Base-by-base conservation (phyloP, 139 green algal genomes). In the Spirogloea muscicola region DNA sequence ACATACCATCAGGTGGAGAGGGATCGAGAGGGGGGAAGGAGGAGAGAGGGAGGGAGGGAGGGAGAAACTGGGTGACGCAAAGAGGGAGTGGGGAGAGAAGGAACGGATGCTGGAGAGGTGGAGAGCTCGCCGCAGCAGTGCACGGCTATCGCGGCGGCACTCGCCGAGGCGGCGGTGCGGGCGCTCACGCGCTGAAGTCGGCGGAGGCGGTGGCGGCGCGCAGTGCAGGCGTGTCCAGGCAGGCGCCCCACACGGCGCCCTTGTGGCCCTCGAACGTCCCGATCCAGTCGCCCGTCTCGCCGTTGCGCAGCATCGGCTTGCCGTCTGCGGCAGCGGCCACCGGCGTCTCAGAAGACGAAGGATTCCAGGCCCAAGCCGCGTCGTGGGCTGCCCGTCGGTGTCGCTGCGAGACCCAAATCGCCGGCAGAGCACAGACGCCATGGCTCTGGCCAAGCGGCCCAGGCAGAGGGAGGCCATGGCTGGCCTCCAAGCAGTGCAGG, bases 211-310 rank as follows among this genome's bases (percentile, higher is more conserved):
- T 98, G 21, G 91, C 93, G 1, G 86, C 92, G 16, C 93, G 79
- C 40, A 95, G 85, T 0, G 94, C 95, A 0, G 86, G 68, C 7
- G 82, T 75, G 77, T 99, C 93, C 1, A 99, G 72, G 25, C 87
- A 86, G 51, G 89, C 95, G 0, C 86, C 90, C 95, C 95, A 99
- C n/a, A 98, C 94, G 5, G 90, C 90, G 7, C 94, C 94, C 86
- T 98, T 98, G 74, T 98, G 94, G 1, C 94, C 95, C 41, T 96
- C 81, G 60, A 99, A 99, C 0, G 95, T 99, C 2, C 95, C 95
- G 21, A 98, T 93, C 95, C 95, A 99, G 79, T 99, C 95, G 2
- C 95, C 95, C 6, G 88, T 96, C 42, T 89, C 85, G 16, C 92
- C 95, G 66, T 96, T 90, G 1, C 95, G 87, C 39, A 99, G 86